Evolutionary conservation across 306 rosid species (phyloP).

Genomic region (Pterocarpus macrocarpus): DNA sequence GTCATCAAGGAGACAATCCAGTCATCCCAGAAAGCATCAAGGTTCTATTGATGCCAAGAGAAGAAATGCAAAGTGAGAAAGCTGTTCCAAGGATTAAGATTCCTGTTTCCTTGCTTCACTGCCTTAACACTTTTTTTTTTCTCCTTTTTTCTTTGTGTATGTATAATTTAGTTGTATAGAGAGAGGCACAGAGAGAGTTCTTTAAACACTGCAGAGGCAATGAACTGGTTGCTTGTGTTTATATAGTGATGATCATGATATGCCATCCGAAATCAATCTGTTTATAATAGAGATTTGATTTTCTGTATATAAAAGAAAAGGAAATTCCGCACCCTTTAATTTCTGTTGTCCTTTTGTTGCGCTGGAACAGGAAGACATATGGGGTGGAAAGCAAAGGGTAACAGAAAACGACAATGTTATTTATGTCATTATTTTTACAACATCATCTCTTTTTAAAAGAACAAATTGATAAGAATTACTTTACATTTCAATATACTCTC

Average conservation of each 20-base stretch:
- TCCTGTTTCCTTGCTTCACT: constrained; percentile 41
- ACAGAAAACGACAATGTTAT: too few species aligned
- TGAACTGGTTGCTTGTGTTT: constrained; percentile 51
- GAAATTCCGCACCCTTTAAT: not conserved
- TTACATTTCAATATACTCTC: too few species aligned
- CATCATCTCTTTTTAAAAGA: too few species aligned
- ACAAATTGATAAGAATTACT: too few species aligned
- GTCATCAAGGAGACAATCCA: constrained; percentile 64
- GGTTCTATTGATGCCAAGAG: constrained; percentile 69
- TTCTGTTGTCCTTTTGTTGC: constrained; percentile 8
- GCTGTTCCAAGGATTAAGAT: constrained; percentile 28
- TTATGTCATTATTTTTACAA: too few species aligned
- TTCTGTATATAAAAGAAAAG: not conserved
- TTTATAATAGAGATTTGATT: constrained; percentile 29
- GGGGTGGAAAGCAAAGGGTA: not conserved
- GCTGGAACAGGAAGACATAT: constrained; percentile 14
- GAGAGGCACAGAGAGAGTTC: constrained; percentile 7
- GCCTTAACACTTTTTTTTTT: not conserved
- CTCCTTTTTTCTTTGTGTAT: constrained; percentile 17
- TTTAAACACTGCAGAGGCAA: constrained; percentile 51
- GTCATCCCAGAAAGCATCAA: constrained; percentile 63
- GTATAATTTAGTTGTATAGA: constrained; percentile 43
- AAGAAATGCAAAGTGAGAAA: constrained; percentile 65
- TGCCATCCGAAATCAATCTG: constrained; percentile 38
- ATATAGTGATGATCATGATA: constrained; percentile 42